Conservation (phyloP, 805 yeast genomes). For the Myxozyma kluyveri region DNA sequence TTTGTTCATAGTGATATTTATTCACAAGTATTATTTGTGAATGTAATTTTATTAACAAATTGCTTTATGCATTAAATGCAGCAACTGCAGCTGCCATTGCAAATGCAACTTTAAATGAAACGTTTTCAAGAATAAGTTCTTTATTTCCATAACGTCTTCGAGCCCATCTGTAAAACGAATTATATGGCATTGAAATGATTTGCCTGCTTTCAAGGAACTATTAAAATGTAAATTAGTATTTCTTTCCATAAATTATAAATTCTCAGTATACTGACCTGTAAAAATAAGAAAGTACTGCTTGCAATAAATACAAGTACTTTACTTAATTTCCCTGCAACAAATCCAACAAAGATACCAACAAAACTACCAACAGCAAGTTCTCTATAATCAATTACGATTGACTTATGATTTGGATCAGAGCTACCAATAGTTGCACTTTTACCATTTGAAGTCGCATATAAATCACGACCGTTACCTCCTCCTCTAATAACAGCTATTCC, state of each 20-base stretch:
- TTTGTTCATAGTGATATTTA: background rate
- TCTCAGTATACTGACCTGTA: conserved; percentile 31
- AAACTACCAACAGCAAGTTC: conserved; percentile 58
- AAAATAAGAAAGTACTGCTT: conserved; percentile 41
- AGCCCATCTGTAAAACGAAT: conserved; percentile 37
- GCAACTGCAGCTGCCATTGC: conserved; percentile 52
- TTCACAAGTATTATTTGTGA: background rate
- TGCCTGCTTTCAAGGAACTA: conserved; percentile 54
- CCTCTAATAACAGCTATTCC: background rate
- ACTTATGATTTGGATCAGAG: conserved; percentile 19
- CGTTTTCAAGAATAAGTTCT: conserved; percentile 50
- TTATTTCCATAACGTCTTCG: conserved; percentile 43
- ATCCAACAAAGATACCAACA: conserved; percentile 53
- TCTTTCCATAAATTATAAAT: too few relatives aligned
- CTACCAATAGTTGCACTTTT: background rate
- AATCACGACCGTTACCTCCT: conserved; percentile 2
- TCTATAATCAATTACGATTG: conserved; percentile 48
- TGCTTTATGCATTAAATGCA: conserved; percentile 44
- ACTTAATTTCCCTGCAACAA: conserved; percentile 54
- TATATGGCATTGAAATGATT: conserved; percentile 44
- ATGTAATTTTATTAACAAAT: background rate
- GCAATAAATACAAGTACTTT: conserved; percentile 50
- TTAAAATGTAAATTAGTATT: conserved; percentile 8
- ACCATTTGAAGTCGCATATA: background rate
- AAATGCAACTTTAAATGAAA: conserved; percentile 57